A percentile compares a stretch with the other conserved stretches of the same genome.
Conservation (phyloP, 768 basidiomycete species). For the Lepiota venenata region DNA sequence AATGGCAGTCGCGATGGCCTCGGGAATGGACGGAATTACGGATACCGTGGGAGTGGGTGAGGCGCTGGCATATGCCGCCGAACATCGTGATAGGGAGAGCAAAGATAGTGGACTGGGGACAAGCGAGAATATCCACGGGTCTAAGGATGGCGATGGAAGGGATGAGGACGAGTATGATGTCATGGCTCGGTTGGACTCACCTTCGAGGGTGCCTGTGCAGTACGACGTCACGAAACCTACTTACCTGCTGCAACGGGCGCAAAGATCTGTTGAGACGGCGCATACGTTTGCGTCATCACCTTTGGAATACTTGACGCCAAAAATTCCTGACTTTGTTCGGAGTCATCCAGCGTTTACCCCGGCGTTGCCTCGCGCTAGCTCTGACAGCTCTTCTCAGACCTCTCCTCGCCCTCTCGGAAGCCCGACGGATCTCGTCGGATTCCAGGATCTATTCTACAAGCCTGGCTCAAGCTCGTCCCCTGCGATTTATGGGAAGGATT, state of each 20-base stretch:
- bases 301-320: slow-evolving; percentile 8
- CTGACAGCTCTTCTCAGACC: slow-evolving; percentile 28
- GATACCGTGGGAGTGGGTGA: slow-evolving; percentile 62
- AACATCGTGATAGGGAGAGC: slow-evolving; percentile 10
- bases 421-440: slow-evolving; percentile 68
- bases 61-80: slow-evolving; percentile 48
- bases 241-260: slow-evolving; percentile 15
- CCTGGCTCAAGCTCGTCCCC: slow-evolving; percentile 27
- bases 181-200: slow-evolving; percentile 1
- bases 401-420: slow-evolving; percentile 54
- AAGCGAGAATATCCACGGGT: slow-evolving; percentile 34
- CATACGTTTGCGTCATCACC: slow-evolving; percentile 22
- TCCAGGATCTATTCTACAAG: slow-evolving; percentile 70
- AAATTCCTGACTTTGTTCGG: slow-evolving; percentile 4
- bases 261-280: slow-evolving; percentile 2
- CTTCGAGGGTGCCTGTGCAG: slow-evolving; percentile 22
- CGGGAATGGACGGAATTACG: slow-evolving; percentile 10
- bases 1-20: not conserved
- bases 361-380: slow-evolving; percentile 15
- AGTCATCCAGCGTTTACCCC: slow-evolving; percentile 10
- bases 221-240: slow-evolving; percentile 32
- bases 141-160: not conserved
- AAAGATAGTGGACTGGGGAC: slow-evolving; percentile 46
- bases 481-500: slow-evolving; percentile 6
- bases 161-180: slow-evolving; percentile 1